Percentiles rank a stretch among this genome's conserved stretches.
These are phyloP conservation scores for Chlamydomonas sphaeroides DNA, from an alignment of 139 green algal species.

Conservation along the genomic window DNA sequence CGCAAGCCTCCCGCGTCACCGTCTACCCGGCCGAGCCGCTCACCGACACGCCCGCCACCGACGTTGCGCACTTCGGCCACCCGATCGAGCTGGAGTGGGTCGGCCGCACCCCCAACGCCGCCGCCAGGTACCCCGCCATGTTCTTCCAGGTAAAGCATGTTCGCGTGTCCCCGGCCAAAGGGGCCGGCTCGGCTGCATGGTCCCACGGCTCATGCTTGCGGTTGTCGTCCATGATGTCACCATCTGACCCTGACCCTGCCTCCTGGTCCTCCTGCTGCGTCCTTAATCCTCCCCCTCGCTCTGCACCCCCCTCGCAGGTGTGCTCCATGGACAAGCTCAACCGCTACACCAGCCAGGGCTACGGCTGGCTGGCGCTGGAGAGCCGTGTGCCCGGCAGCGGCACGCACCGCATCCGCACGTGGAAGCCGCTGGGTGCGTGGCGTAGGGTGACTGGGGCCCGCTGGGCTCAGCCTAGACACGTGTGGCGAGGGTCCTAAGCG, in stretches of 20 bases:
- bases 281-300: no score
- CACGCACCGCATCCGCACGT: slow-evolving; percentile 57
- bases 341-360: slow-evolving; percentile 67
- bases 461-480: no score
- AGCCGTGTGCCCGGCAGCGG: slow-evolving; percentile 37
- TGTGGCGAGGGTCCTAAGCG: no score
- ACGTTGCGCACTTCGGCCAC: slow-evolving; percentile 69
- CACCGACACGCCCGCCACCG: slow-evolving; percentile 30
- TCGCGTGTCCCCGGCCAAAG: no score
- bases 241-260: no score
- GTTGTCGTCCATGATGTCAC: no score
- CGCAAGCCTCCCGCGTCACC: slow-evolving; percentile 51
- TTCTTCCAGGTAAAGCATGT: slow-evolving; percentile 70
- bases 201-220: no score
- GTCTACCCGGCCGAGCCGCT: slow-evolving; percentile 54
- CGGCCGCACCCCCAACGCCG: slow-evolving; percentile 15
- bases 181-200: no score
- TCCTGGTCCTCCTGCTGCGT: no score
- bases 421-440: slow-evolving; percentile 65
- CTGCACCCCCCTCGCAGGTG: slow-evolving; percentile 48
- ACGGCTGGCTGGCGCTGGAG: slow-evolving; percentile 61
- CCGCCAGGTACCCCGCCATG: slow-evolving; percentile 53
- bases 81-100: slow-evolving; percentile 71
- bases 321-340: slow-evolving; percentile 62
- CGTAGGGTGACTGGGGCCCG: no score